A percentile compares a stretch with the other conserved stretches of the same genome.
Evolutionary conservation across 495 filamentous ascomycete genomes (phyloP).

Genomic region (Massariosphaeria phaeospora): DNA sequence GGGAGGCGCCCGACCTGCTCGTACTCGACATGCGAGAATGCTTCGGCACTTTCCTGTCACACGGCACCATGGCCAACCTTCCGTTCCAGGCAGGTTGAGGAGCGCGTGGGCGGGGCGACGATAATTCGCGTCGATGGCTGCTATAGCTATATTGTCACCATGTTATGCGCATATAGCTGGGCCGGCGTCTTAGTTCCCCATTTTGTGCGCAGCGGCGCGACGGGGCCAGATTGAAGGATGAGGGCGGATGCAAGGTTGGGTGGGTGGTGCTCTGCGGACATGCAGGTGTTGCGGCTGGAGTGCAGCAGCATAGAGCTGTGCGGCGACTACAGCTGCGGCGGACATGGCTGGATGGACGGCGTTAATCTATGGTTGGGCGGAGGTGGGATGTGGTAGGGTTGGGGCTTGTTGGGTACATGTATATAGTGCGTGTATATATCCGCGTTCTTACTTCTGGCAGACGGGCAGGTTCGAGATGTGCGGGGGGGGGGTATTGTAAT

Average conservation of each 20-base stretch:
- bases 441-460: constrained; percentile 18
- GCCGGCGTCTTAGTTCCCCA: constrained; percentile 16
- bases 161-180: constrained; percentile 30
- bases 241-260: not conserved
- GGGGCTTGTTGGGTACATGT: constrained; percentile 28
- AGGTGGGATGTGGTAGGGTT: constrained; percentile 7
- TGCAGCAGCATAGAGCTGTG: constrained; percentile 4
- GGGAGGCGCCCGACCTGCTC: constrained; percentile 38
- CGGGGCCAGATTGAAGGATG: not conserved
- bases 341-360: not conserved
- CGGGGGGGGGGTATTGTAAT: not conserved
- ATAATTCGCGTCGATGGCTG: constrained; percentile 22
- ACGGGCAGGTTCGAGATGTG: not conserved
- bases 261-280: not conserved
- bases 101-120: not conserved
- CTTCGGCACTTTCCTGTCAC: constrained; percentile 25
- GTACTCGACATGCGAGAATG: constrained; percentile 39
- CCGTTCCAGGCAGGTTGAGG: constrained; percentile 12
- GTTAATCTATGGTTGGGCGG: constrained; percentile 29
- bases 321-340: not conserved
- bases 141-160: constrained; percentile 26
- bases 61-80: constrained; percentile 17
- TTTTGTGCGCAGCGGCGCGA: not conserved
- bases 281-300: constrained; percentile 9
- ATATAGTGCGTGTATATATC: no score